A percentile compares a stretch with the other conserved stretches of the same genome.
phyloP scores from a whole-genome alignment of 2,329 filamentous ascomycete species.

The Fusarium sp. region DNA sequence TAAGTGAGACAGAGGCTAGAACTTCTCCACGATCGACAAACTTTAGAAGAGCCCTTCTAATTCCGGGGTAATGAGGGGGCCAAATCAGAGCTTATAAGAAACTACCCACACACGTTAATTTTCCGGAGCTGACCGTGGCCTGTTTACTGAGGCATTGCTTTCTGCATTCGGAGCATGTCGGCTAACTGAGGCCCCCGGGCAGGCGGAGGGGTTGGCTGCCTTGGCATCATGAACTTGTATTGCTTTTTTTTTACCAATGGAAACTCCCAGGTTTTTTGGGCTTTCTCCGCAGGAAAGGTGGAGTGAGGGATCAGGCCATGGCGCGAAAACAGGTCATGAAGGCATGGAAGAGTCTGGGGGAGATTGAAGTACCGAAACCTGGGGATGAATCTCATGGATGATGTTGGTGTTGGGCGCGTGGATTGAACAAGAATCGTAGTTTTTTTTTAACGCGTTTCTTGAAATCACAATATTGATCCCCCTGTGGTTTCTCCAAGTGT shows the following conservation, averaged over 20 bases:
- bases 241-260: neutral
- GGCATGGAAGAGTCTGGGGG: neutral
- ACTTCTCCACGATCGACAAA: neutral
- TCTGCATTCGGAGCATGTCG: constrained; percentile 21
- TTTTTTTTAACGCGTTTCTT: too few species aligned
- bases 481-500: too few species aligned
- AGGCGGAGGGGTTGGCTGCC: constrained; percentile 13
- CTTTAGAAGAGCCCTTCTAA: neutral
- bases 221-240: neutral
- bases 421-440: too few species aligned
- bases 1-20: neutral
- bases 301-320: constrained; percentile 12
- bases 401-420: too few species aligned
- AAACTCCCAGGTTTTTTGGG: neutral
- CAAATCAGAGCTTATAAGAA: constrained; percentile 8
- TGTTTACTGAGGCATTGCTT: constrained; percentile 14
- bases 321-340: neutral
- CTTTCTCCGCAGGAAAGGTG: constrained; percentile 4
- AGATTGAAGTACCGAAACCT: neutral
- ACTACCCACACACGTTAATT: neutral
- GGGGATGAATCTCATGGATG: neutral
- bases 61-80: neutral
- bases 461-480: too few species aligned
- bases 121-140: constrained; percentile 8
- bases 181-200: constrained; percentile 20